Conservation (phyloP, 2,329 filamentous ascomycete species). For the Alternaria longipes region DNA sequence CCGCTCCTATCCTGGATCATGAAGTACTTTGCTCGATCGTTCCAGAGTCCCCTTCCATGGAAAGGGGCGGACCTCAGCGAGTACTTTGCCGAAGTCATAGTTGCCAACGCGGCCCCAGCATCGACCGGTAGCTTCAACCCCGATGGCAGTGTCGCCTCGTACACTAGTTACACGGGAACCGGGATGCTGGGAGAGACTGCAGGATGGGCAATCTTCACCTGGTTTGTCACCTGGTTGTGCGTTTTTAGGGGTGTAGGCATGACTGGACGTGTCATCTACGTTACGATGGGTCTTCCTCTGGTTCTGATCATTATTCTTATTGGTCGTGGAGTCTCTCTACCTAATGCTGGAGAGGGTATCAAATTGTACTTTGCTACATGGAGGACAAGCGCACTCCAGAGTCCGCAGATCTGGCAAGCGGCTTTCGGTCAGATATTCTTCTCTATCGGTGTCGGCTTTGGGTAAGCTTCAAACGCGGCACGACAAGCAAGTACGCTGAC, state of each 20-base stretch:
- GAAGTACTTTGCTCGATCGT: slow-evolving; percentile 12
- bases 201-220: background rate
- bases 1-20: slow-evolving; percentile 25
- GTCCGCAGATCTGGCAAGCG: slow-evolving; percentile 63
- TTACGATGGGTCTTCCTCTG: slow-evolving; percentile 34
- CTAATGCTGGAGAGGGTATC: too few species aligned
- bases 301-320: slow-evolving; percentile 22
- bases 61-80: slow-evolving; percentile 4
- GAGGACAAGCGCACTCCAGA: slow-evolving; percentile 26
- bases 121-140: slow-evolving; percentile 10
- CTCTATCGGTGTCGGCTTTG: slow-evolving; percentile 57
- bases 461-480: slow-evolving; percentile 55
- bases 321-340: slow-evolving; percentile 13
- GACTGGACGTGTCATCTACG: slow-evolving; percentile 31
- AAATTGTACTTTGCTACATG: slow-evolving; percentile 20
- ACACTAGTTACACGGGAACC: slow-evolving; percentile 1
- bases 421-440: slow-evolving; percentile 63
- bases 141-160: slow-evolving; percentile 18
- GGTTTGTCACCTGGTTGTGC: slow-evolving; percentile 24
- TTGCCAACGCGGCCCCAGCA: slow-evolving; percentile 2
- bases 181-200: too few species aligned
- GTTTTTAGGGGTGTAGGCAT: slow-evolving; percentile 30
- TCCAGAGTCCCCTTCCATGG: slow-evolving; percentile 12
- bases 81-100: slow-evolving; percentile 9
- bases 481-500: background rate